These are phyloP conservation scores for Xylaria sp. DNA, from an alignment of 2,329 filamentous ascomycete genomes.

Conservation along the genomic window DNA sequence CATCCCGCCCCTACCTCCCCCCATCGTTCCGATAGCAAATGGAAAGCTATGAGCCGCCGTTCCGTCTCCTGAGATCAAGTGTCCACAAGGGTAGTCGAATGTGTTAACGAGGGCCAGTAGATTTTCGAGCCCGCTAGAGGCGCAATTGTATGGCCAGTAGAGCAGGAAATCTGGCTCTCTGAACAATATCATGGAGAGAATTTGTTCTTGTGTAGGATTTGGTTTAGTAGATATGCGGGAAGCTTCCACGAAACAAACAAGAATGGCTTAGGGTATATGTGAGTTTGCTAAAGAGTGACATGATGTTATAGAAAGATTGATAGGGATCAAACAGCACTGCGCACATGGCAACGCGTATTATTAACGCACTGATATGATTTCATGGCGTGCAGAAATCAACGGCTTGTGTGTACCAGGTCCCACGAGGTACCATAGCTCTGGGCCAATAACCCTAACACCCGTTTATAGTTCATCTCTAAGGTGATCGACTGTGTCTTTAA, in stretches of 20 bases:
- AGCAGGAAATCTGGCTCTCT: background rate
- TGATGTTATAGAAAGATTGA: conserved; percentile 24
- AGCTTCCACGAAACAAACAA: conserved; percentile 3
- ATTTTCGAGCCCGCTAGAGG: background rate
- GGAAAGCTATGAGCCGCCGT: background rate
- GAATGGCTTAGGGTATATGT: conserved; percentile 38
- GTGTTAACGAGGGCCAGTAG: background rate
- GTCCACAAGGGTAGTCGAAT: background rate
- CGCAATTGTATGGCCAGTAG: background rate
- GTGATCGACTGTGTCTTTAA: conserved; percentile 45
- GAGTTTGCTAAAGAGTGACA: conserved; percentile 37
- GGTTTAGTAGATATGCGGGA: background rate
- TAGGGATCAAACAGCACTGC: background rate
- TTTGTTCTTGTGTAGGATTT: background rate
- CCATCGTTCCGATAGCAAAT: background rate
- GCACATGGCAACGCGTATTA: background rate
- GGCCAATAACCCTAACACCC: background rate
- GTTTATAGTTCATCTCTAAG: conserved; percentile 38
- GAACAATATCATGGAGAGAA: background rate
- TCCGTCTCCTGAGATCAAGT: background rate
- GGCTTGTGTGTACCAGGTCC: no score
- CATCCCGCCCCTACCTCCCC: background rate
- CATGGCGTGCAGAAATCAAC: background rate
- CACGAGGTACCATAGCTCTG: background rate
- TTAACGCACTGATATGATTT: conserved; percentile 5